Evolutionary conservation across 768 basidiomycete species (phyloP).

Genomic region (Amanita polypyramis): DNA sequence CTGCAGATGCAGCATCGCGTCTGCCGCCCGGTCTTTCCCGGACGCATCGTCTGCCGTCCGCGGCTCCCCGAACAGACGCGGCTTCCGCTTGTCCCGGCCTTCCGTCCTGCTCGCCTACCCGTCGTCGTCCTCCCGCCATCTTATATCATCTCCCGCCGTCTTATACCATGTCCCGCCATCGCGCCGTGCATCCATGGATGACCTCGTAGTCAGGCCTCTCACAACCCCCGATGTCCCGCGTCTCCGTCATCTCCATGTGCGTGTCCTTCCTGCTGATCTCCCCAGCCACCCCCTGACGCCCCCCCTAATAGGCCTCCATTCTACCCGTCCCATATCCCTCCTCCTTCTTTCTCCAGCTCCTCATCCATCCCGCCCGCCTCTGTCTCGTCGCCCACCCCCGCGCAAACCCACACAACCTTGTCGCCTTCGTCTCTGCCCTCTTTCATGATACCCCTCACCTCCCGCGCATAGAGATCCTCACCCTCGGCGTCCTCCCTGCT

Average conservation of each 20-base stretch:
- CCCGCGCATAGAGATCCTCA: constrained; percentile 32
- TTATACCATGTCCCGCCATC: neutral
- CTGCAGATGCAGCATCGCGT: constrained; percentile 2
- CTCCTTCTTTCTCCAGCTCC: constrained; percentile 37
- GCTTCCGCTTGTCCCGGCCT: no score
- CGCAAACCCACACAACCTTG: constrained; percentile 17
- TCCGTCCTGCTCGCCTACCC: no score
- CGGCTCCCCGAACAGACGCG: neutral
- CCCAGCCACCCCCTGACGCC: neutral
- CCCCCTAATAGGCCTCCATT: constrained; percentile 19
- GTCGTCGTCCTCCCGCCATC: no score
- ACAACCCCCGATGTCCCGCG: constrained; percentile 23
- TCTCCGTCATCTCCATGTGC: constrained; percentile 32
- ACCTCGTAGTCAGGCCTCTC: constrained; percentile 23
- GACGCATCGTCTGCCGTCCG: neutral
- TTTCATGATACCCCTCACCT: neutral
- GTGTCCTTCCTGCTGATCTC: constrained; percentile 11
- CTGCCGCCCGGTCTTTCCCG: no score
- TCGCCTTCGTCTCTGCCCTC: constrained; percentile 32
- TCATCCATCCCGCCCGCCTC: constrained; percentile 26
- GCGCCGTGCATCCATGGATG: constrained; percentile 9
- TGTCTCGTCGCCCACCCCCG: constrained; percentile 30
- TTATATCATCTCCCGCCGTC: neutral
- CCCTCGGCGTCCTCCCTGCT: constrained; percentile 38
- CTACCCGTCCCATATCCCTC: constrained; percentile 30